These are phyloP conservation scores for Silene conica DNA, from an alignment of 148 eudicot species.

Conservation along the genomic window DNA sequence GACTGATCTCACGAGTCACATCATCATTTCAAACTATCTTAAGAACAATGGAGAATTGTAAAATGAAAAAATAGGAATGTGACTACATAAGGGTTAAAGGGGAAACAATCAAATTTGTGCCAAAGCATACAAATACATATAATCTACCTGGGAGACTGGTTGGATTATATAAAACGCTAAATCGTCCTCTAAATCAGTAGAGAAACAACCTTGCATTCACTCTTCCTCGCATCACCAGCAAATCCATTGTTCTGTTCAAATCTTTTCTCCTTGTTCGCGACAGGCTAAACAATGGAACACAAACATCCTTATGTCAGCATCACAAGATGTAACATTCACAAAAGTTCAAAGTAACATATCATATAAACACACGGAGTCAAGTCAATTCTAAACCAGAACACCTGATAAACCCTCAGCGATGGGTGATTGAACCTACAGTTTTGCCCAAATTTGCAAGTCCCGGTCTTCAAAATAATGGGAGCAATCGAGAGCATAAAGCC, in stretches of 20 bases:
- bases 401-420: slow-evolving; percentile 34
- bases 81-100: too few species aligned
- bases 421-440: slow-evolving; percentile 65
- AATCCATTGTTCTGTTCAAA: slow-evolving; percentile 22
- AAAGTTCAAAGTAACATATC: not conserved
- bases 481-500: too few species aligned
- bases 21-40: too few species aligned
- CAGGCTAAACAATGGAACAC: slow-evolving; percentile 16
- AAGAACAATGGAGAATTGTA: too few species aligned
- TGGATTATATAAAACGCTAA: not conserved
- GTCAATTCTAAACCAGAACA: slow-evolving; percentile 4
- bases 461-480: too few species aligned
- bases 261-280: slow-evolving; percentile 23
- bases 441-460: too few species aligned
- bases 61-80: too few species aligned
- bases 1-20: too few species aligned
- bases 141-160: too few species aligned
- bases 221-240: slow-evolving; percentile 24
- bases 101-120: too few species aligned
- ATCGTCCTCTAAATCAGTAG: not conserved
- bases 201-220: slow-evolving; percentile 52
- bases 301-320: slow-evolving; percentile 5
- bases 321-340: not conserved
- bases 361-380: slow-evolving; percentile 1
- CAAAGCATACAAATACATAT: too few species aligned